These are phyloP conservation scores for Cryptosporidium sp. DNA, from an alignment of 169 alveolate species.

Conservation along the genomic window DNA sequence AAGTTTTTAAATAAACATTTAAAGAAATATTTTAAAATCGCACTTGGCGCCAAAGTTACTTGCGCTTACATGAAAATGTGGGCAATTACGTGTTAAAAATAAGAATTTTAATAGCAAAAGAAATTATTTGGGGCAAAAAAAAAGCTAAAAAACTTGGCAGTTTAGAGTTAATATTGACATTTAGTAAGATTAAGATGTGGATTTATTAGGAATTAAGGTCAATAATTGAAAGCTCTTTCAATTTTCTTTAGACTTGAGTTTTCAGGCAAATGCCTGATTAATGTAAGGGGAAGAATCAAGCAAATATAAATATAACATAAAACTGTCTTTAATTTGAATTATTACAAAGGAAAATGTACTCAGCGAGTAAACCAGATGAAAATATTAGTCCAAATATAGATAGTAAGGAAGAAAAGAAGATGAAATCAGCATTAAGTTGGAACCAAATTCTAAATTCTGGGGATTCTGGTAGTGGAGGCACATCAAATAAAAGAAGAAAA, in stretches of 20 bases:
- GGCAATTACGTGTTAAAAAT: conserved; percentile 41
- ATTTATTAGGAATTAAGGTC: not conserved
- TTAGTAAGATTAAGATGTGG: not conserved
- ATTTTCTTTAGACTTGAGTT: not conserved
- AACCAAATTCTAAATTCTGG: conserved; percentile 23
- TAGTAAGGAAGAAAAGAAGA: not conserved
- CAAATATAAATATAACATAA: not conserved
- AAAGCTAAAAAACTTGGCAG: not conserved
- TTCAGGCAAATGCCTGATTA: not conserved
- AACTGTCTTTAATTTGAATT: not conserved
- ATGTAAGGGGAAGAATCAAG: not conserved
- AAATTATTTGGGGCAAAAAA: not conserved
- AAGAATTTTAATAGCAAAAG: not conserved
- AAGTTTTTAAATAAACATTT: not conserved
- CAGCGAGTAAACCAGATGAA: not conserved
- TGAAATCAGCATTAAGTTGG: conserved; percentile 12
- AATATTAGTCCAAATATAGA: conserved; percentile 9
- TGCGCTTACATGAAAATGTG: conserved; percentile 69
- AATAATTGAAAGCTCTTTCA: not conserved
- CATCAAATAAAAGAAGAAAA: conserved; percentile 40
- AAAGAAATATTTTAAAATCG: not conserved
- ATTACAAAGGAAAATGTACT: not conserved
- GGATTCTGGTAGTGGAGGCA: conserved; percentile 2
- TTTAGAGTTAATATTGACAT: not conserved
- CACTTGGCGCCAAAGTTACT: conserved; percentile 52